Conservation (phyloP, 1,284 basidiomycete genomes). For the Naganishia sp. region DNA sequence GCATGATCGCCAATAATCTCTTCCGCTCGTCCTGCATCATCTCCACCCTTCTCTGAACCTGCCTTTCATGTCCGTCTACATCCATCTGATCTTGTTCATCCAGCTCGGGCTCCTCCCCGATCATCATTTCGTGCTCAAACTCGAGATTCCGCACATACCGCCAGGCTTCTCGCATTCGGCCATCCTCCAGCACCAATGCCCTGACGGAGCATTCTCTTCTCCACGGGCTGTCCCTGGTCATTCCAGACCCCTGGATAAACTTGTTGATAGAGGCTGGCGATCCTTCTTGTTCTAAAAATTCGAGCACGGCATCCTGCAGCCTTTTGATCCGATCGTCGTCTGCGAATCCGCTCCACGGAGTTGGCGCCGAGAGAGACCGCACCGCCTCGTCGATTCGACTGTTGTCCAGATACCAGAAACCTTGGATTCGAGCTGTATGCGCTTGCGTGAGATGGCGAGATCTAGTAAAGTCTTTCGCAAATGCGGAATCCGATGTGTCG, state of each 20-base stretch:
- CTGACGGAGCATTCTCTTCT: constrained; percentile 13
- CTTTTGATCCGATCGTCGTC: not conserved
- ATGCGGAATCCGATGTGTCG: not conserved
- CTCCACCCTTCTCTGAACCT: constrained; percentile 14
- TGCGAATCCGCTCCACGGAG: constrained; percentile 2
- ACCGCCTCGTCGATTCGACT: constrained; percentile 12
- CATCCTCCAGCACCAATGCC: constrained; percentile 8
- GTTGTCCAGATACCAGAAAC: constrained; percentile 18
- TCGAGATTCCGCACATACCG: constrained; percentile 25
- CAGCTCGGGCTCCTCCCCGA: constrained; percentile 9
- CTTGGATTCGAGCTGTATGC: constrained; percentile 1
- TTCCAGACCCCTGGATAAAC: not conserved
- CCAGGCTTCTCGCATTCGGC: constrained; percentile 14
- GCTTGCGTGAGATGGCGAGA: not conserved
- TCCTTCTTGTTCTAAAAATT: not conserved
- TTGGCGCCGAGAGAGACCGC: not conserved
- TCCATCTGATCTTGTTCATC: constrained; percentile 27
- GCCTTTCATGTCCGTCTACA: constrained; percentile 4
- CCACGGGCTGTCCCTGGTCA: constrained; percentile 2
- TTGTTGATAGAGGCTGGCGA: not conserved
- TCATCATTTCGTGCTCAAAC: constrained; percentile 23
- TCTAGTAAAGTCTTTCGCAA: not conserved
- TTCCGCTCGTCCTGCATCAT: constrained; percentile 16
- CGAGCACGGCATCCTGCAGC: constrained; percentile 4
- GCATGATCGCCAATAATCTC: constrained; percentile 18